phyloP scores from a whole-genome alignment of 805 yeast genomes.

The Hanseniaspora taiwanica region DNA sequence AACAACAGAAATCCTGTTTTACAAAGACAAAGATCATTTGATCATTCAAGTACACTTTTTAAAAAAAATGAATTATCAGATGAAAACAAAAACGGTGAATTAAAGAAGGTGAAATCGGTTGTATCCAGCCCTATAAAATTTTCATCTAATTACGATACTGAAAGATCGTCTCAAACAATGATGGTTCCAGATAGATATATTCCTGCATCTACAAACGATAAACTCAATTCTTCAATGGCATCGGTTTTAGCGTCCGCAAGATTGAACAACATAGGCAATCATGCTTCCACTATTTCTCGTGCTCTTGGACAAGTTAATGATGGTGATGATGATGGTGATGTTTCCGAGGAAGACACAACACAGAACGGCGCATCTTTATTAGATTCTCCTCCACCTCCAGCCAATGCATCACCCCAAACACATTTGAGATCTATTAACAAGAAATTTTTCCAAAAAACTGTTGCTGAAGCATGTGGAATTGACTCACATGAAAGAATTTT shows the following conservation, averaged over 20 bases:
- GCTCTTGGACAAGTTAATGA: background rate
- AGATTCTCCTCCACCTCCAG: slow-evolving; percentile 32
- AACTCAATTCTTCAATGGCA: background rate
- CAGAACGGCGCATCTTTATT: slow-evolving; percentile 17
- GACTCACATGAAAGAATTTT: slow-evolving; percentile 70
- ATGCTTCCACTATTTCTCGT: slow-evolving; percentile 1
- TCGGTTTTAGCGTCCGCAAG: background rate
- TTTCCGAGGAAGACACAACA: slow-evolving; percentile 29
- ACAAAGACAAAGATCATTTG: background rate
- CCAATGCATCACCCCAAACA: slow-evolving; percentile 33
- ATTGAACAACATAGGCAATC: slow-evolving; percentile 1
- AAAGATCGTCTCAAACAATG: background rate
- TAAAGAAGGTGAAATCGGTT: no score
- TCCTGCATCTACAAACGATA: background rate
- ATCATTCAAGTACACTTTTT: background rate
- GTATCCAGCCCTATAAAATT: no score
- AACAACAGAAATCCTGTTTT: background rate
- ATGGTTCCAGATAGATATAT: slow-evolving; percentile 1
- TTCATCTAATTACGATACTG: no score
- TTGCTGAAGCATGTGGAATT: slow-evolving; percentile 90
- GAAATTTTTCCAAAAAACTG: slow-evolving; percentile 54
- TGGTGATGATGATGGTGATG: slow-evolving; percentile 1
- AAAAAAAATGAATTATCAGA: no score
- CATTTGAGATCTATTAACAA: slow-evolving; percentile 32
- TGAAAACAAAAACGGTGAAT: no score